Evolutionary conservation across 2,329 filamentous ascomycete species (phyloP), one percentile per base, ranked within the genome.

Genomic region (Emericellopsis atlantica): DNA sequence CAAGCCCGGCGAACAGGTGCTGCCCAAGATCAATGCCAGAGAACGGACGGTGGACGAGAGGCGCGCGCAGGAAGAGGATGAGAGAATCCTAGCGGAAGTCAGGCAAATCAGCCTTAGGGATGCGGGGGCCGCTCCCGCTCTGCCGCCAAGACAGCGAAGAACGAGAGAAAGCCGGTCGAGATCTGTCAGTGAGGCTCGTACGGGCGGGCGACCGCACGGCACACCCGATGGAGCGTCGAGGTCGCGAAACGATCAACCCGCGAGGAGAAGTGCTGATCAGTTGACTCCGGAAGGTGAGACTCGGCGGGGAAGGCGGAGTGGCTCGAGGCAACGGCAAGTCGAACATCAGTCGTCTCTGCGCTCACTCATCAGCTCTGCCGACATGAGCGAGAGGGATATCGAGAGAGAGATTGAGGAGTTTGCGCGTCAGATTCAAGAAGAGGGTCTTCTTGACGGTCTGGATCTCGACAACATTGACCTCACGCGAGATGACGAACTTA

Each of bases 401-500:
- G 84, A 95, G 55, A 78, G 84, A 45, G 88, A 95, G 55, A 93
- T 95, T 44, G 76, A 92, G 49, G 87, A 92, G 45, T 93, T 95
- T 51, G 75, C 93, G 49, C 76, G 86, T 35, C 87, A 94, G 55
- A 95, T 94, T 44, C 74, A 89, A 49, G 82, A 90, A 47, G 87
- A 95, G 54, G 88, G 90, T 0, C 64, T 95, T 16, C 61, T 95
- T 29, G 86, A 95, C 51, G 89, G 87, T 15, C 78, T 95, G 37
- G 89, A 95, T 54, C 65, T 95, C 42, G 84, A 92, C 51, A 89
- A 89, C 47, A 79, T 95, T 41, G 88, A 90, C 46, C 70, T 87
- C 14, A 76, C 69, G 38, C 84, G 88, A 52, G 87, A 95, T 54
- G 88, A 95, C 52, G 86, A 93, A 53, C 76, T 96, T 14, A 94